Evolutionary conservation across 805 yeast species (phyloP).

Genomic region (Diddensiella caesifluorescens): DNA sequence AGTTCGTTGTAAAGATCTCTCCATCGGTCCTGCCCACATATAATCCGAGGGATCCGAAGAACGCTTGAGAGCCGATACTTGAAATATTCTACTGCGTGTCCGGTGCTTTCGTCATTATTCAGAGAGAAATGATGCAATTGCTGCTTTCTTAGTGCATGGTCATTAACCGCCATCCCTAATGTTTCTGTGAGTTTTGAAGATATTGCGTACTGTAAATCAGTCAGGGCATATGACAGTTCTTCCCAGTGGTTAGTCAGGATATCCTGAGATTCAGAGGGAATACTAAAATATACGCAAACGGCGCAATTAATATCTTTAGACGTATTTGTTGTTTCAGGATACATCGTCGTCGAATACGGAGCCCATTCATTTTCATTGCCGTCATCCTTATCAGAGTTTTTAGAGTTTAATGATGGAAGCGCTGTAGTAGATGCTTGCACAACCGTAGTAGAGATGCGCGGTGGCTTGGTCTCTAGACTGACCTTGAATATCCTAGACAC

Average conservation of each 20-base stretch:
- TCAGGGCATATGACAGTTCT: conserved; percentile 23
- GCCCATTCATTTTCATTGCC: background rate
- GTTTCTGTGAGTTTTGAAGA: conserved; percentile 4
- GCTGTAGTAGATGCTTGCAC: no score
- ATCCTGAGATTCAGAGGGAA: conserved; percentile 14
- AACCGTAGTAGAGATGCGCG: background rate
- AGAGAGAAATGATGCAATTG: conserved; percentile 12
- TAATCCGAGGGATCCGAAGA: conserved; percentile 23
- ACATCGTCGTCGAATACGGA: conserved; percentile 1
- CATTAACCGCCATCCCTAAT: conserved; percentile 7
- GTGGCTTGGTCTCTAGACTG: conserved; percentile 6
- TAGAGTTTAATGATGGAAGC: conserved; percentile 3
- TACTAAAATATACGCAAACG: conserved; percentile 18
- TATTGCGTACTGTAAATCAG: conserved; percentile 18
- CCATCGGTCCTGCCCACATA: conserved; percentile 26
- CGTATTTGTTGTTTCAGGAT: background rate
- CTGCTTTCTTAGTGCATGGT: background rate
- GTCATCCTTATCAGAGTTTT: background rate
- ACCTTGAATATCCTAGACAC: conserved; percentile 25
- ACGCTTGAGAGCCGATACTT: conserved; percentile 16
- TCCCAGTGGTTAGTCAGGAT: conserved; percentile 22
- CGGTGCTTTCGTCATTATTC: conserved; percentile 20
- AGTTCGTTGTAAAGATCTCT: conserved; percentile 17
- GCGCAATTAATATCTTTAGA: conserved; percentile 18
- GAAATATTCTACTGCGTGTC: conserved; percentile 19